Conservation (phyloP, 164 flowering plant genomes). For the Platanus orientalis region DNA sequence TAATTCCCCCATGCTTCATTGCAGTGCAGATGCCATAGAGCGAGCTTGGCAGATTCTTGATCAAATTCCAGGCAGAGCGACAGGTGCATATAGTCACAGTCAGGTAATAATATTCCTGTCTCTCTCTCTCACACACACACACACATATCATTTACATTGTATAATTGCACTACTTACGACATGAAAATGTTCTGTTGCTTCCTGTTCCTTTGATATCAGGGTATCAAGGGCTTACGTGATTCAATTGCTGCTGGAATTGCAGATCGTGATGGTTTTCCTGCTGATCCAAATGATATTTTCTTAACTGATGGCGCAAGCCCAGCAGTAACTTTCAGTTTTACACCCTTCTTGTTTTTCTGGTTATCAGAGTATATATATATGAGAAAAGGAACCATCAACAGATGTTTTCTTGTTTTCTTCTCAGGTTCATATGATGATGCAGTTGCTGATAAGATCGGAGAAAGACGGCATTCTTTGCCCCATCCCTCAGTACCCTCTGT, state of each 20-base stretch:
- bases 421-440: constrained; percentile 99
- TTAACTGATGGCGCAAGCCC: constrained; percentile 99
- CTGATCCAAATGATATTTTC: constrained; percentile 88
- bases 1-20: constrained; percentile 9
- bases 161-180: background rate
- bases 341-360: background rate
- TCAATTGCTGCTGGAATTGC: constrained; percentile 92
- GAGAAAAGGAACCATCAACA: background rate
- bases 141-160: background rate
- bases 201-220: constrained; percentile 35
- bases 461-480: constrained; percentile 96
- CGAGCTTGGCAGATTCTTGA: constrained; percentile 89
- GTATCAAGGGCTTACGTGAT: constrained; percentile 90
- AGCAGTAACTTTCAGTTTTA: constrained; percentile 43
- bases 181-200: background rate
- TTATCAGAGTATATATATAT: background rate
- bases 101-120: constrained; percentile 45
- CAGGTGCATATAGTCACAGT: constrained; percentile 99
- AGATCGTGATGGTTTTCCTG: constrained; percentile 93
- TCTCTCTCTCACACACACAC: background rate
- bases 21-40: constrained; percentile 82
- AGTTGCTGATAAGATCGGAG: constrained; percentile 76
- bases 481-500: constrained; percentile 96
- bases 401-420: constrained; percentile 7
- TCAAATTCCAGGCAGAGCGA: constrained; percentile 95